phyloP scores from a whole-genome alignment of 2,329 filamentous ascomycete species.

The Colletotrichum brevisporum region DNA sequence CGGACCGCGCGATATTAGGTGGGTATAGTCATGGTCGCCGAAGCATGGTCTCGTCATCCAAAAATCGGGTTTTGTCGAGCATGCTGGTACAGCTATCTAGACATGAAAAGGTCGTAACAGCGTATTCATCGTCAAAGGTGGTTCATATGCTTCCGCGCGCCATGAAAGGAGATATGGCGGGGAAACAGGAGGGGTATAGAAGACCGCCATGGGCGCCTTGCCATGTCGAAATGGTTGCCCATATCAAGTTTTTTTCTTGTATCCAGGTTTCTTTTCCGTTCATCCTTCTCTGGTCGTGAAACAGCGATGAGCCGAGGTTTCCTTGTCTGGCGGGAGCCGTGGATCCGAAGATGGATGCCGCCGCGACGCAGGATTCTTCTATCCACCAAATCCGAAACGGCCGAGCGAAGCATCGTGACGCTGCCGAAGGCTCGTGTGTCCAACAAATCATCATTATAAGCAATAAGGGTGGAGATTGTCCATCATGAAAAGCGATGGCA shows the following conservation, averaged over 20 bases:
- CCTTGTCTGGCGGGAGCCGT: conserved; percentile 35
- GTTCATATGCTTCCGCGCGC: conserved; percentile 41
- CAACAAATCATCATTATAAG: conserved; percentile 54
- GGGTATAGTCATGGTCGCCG: conserved; percentile 57
- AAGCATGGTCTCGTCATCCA: conserved; percentile 45
- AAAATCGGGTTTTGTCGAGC: conserved; percentile 40
- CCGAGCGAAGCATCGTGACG: conserved; percentile 40
- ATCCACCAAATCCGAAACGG: conserved; percentile 50
- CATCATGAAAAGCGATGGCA: conserved; percentile 41
- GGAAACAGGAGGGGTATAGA: conserved; percentile 46
- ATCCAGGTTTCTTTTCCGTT: conserved; percentile 57
- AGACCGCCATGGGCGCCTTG: conserved; percentile 49
- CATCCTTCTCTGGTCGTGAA: conserved; percentile 52
- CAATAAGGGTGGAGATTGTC: conserved; percentile 47
- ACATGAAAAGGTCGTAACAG: conserved; percentile 61
- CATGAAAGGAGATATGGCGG: conserved; percentile 39
- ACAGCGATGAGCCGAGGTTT: conserved; percentile 38
- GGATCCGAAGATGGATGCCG: conserved; percentile 36
- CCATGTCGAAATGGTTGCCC: conserved; percentile 57
- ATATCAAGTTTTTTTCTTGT: conserved; percentile 56
- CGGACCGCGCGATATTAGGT: conserved; percentile 50
- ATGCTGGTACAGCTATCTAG: conserved; percentile 59
- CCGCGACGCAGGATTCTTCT: conserved; percentile 48
- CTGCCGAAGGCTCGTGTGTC: conserved; percentile 41
- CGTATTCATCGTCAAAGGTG: conserved; percentile 59